Evolutionary conservation across 495 filamentous ascomycete species (phyloP).

Genomic region (Pyronema domesticum): DNA sequence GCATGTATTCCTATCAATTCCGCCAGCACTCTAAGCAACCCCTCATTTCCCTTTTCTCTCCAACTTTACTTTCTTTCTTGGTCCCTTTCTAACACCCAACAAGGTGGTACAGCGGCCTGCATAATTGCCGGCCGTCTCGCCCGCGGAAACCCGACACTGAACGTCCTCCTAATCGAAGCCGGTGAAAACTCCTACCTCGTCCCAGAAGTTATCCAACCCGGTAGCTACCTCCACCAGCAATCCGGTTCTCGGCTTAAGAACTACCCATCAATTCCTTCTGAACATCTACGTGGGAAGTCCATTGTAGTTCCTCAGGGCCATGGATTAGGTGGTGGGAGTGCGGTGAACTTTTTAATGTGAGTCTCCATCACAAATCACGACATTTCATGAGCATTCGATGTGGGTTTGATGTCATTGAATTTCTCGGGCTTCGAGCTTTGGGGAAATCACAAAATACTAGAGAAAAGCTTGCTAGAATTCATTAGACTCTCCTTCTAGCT

Average conservation of each 20-base stretch:
- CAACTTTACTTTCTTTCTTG: conserved; percentile 5
- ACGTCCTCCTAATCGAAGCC: background rate
- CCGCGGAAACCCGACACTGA: background rate
- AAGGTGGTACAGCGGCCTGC: background rate
- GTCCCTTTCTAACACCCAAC: background rate
- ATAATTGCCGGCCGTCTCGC: background rate
- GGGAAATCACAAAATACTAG: too few species aligned
- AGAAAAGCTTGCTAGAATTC: too few species aligned
- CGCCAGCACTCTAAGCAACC: too few species aligned
- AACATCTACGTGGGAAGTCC: background rate
- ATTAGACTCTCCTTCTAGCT: too few species aligned
- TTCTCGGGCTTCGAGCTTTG: too few species aligned
- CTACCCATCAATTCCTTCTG: background rate
- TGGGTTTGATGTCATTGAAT: too few species aligned
- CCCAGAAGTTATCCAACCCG: background rate
- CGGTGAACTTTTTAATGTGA: background rate
- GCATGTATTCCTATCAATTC: background rate
- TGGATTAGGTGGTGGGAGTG: background rate
- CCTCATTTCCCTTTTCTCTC: background rate
- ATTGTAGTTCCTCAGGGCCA: background rate
- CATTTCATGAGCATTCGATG: too few species aligned
- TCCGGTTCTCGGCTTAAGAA: background rate
- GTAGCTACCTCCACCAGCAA: background rate
- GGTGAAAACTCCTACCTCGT: background rate
- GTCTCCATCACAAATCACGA: too few species aligned